Conservation (phyloP, 176 grass and related monocot genomes). For the barley (Hordeum vulgare) region MorexV3_pseudomolecules_assembly NC_058519.1:162414821-162415320, state of each 20-base stretch:
- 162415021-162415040: slow-evolving; percentile 44
- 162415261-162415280: background rate
- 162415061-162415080: slow-evolving; percentile 58
- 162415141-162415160: background rate
- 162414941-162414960: slow-evolving; percentile 34
- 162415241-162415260: background rate
- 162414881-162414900: slow-evolving; percentile 41
- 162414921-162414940: slow-evolving; percentile 26
- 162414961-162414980: slow-evolving; percentile 30
- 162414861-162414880: slow-evolving; percentile 58
- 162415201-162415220: too few species aligned
- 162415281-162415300: background rate
- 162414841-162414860: slow-evolving; percentile 59
- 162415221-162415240: background rate
- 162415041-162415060: slow-evolving; percentile 47
- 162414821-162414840: background rate
- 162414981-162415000: slow-evolving; percentile 57
- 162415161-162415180: background rate
- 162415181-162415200: background rate
- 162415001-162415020: slow-evolving; percentile 52
- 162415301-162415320: background rate
- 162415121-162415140: background rate
- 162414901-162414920: slow-evolving; percentile 25
- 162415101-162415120: background rate
- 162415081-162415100: slow-evolving; percentile 12